Evolutionary conservation across 1,284 basidiomycete genomes (phyloP), one percentile per base, ranked within the genome.

Genomic region (Rhodofomes roseus): DNA sequence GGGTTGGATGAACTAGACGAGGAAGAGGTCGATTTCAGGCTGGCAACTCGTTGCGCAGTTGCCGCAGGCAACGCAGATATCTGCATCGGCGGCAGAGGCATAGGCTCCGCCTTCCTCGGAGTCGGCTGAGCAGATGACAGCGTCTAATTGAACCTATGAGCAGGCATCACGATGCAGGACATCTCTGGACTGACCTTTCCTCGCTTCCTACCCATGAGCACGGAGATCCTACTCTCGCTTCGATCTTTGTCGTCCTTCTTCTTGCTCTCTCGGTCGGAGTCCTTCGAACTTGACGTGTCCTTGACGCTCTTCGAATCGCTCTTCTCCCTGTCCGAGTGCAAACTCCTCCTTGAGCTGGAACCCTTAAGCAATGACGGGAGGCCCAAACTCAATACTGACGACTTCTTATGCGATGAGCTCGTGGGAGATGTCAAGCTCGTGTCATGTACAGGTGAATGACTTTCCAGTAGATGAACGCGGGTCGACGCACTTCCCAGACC

Each of bases 181-280:
- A 29, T 20, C 29, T 34, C 56, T 64, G 60, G 54, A 68, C 77
- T 71, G 70, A 96, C 95, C 86, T 97, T 97, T 74, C 96, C 95
- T 60, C 96, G 81, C 71, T 90, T 95, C 67, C 95, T 80, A 34
- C 93, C 91, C 79, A 95, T 93, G 67, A 96, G 80, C 34, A 90
- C 89, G 8, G 91, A 92, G 66, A 93, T 92, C 69, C 91, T 81
- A 70, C 92, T 92, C 73, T 93, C 90, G 63, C 89, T 90, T 48
- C 90, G 79, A 69, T 93, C 89, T 74, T 92, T 93, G 60, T 89
- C 83, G 58, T 92, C 89, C 68, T 89, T 90, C 76, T 87, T 90
- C 65, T 76, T 74, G 70, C 78, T 84, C 66, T 87, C 85, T 69
- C 84, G 87, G 51, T 81, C 79, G 22, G 73, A 68, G 44, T 79